Percentiles rank a stretch among this genome's conserved stretches.
phyloP scores from a whole-genome alignment of 345 rosid species.

The Euphorbia tirucalli region DNA sequence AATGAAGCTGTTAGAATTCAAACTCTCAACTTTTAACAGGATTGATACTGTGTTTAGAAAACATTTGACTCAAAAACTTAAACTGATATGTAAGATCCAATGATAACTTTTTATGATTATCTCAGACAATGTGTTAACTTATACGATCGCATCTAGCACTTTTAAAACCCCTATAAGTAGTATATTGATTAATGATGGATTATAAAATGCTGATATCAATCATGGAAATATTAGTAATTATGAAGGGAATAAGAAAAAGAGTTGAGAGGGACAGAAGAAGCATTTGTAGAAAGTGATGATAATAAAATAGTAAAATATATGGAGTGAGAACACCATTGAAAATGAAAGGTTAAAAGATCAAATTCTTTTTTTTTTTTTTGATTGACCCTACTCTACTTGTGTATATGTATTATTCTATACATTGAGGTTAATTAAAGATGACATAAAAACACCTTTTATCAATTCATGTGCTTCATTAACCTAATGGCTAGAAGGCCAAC shows the following conservation, averaged over 20 bases:
- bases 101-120: too few relatives aligned
- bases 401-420: neutral
- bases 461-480: neutral
- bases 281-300: neutral
- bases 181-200: too few relatives aligned
- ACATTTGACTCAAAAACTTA: too few relatives aligned
- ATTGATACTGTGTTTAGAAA: too few relatives aligned
- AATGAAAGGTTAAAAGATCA: neutral
- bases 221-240: neutral
- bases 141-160: too few relatives aligned
- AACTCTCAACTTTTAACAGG: too few relatives aligned
- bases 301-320: neutral
- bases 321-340: neutral
- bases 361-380: neutral
- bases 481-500: neutral
- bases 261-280: neutral
- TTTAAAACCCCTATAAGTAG: too few relatives aligned
- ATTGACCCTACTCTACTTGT: neutral
- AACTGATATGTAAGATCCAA: too few relatives aligned
- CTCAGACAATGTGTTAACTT: too few relatives aligned
- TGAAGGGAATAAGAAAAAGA: neutral
- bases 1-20: too few relatives aligned
- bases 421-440: neutral
- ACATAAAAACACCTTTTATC: neutral
- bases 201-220: neutral